Percentiles rank a stretch among this genome's conserved stretches.
Evolutionary conservation across 495 filamentous ascomycete genomes (phyloP).

Genomic region (Xylaria venustula): DNA sequence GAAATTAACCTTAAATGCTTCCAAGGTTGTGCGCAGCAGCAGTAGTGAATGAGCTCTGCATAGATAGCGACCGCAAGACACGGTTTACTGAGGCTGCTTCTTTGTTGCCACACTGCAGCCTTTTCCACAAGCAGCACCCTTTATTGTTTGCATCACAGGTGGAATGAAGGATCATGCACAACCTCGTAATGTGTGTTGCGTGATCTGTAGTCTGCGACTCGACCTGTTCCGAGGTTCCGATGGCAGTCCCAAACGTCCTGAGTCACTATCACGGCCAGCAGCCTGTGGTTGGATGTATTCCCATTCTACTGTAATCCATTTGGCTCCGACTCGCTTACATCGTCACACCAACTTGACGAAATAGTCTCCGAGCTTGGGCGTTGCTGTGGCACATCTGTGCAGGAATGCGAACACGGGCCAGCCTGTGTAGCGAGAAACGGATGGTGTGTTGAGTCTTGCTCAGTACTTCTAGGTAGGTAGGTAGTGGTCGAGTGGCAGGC

Average conservation of each 20-base stretch:
- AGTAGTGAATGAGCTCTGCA: too few relatives aligned
- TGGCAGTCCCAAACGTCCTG: background rate
- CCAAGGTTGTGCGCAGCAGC: background rate
- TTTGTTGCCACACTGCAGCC: background rate
- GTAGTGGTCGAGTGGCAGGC: background rate
- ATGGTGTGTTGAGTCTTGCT: too few relatives aligned
- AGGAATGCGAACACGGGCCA: background rate
- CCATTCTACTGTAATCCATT: background rate
- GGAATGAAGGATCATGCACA: too few relatives aligned
- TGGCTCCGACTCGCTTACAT: background rate
- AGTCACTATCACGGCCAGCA: background rate
- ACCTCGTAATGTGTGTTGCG: too few relatives aligned
- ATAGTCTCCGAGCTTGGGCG: too few relatives aligned
- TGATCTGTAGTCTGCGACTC: too few relatives aligned
- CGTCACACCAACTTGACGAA: background rate
- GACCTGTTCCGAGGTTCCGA: too few relatives aligned
- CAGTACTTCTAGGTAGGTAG: too few relatives aligned
- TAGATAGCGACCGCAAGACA: background rate
- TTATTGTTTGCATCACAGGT: slow-evolving; percentile 9
- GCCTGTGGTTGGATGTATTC: background rate
- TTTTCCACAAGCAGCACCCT: slow-evolving; percentile 11
- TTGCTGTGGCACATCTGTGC: background rate
- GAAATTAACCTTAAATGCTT: too few relatives aligned
- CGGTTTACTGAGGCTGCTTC: background rate
- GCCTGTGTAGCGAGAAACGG: background rate